A percentile compares a stretch with the other conserved stretches of the same genome.
Evolutionary conservation across 1,284 basidiomycete genomes (phyloP).

Genomic region (Microbotryomycetes sp.): DNA sequence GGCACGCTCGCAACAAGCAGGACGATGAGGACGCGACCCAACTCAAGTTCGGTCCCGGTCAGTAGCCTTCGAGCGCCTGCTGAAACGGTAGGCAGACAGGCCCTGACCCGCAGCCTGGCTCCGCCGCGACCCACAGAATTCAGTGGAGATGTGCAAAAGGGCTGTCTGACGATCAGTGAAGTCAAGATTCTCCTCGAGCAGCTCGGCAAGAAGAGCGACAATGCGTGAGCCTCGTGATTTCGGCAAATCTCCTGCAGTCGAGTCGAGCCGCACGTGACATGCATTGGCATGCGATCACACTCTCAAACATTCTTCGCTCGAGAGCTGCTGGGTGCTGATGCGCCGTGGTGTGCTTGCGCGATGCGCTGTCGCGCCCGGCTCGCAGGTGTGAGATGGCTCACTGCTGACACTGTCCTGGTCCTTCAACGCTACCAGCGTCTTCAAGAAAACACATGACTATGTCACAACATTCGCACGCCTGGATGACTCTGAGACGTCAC

Average conservation of each 20-base stretch:
- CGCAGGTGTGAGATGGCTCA: too few relatives aligned
- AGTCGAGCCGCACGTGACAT: too few relatives aligned
- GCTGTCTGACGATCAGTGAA: conserved; percentile 82
- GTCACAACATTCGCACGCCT: conserved; percentile 86
- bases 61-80: not conserved
- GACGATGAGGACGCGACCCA: conserved; percentile 32
- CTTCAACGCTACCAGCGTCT: conserved; percentile 54
- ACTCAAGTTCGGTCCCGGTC: conserved; percentile 29
- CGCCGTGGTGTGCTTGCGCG: too few relatives aligned
- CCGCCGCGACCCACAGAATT: conserved; percentile 60
- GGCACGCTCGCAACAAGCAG: conserved; percentile 10
- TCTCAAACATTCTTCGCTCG: too few relatives aligned
- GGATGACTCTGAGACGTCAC: conserved; percentile 74
- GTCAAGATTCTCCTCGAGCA: conserved; percentile 75
- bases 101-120: not conserved
- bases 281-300: too few relatives aligned
- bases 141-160: conserved; percentile 58
- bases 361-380: too few relatives aligned
- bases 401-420: not conserved
- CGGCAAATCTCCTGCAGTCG: too few relatives aligned
- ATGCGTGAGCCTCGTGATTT: not conserved
- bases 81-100: too few relatives aligned
- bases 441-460: conserved; percentile 86
- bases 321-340: too few relatives aligned
- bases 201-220: conserved; percentile 38